These are phyloP conservation scores for Metrosideros polymorpha DNA, from an alignment of 441 rosid species.

Conservation along the genomic window DNA sequence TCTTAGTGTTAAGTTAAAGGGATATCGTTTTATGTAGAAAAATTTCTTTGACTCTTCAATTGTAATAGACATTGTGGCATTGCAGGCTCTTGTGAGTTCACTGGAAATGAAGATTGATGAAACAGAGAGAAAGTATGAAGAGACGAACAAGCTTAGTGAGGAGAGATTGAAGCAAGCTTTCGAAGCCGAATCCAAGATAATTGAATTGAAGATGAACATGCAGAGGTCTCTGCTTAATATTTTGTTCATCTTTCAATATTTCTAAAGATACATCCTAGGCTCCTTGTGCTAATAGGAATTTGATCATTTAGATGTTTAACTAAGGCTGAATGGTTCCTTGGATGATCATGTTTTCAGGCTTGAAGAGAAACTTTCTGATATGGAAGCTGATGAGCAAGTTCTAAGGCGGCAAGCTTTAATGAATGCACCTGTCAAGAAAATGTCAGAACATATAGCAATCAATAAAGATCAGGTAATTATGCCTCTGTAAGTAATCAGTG, in stretches of 20 bases:
- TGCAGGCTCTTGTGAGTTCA: slow-evolving; percentile 66
- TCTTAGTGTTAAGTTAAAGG: not conserved
- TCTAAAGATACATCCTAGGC: not conserved
- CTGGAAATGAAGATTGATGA: slow-evolving; percentile 75
- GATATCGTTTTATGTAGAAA: not conserved
- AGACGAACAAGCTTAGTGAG: slow-evolving; percentile 71
- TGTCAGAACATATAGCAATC: slow-evolving; percentile 36
- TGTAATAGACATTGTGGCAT: not conserved
- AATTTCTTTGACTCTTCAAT: not conserved
- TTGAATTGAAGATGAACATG: slow-evolving; percentile 74
- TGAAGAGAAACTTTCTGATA: slow-evolving; percentile 74
- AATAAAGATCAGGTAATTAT: slow-evolving; percentile 36
- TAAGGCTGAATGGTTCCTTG: not conserved
- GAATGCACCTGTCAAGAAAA: slow-evolving; percentile 30
- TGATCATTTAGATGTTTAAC: not conserved
- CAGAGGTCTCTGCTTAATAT: slow-evolving; percentile 48
- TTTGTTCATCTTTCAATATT: not conserved
- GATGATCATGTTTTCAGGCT: slow-evolving; percentile 38
- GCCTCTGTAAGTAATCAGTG: not conserved
- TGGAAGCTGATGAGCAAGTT: slow-evolving; percentile 64
- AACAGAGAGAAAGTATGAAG: slow-evolving; percentile 76
- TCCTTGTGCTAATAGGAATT: not conserved
- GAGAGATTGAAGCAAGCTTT: slow-evolving; percentile 63
- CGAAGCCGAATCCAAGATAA: slow-evolving; percentile 76
- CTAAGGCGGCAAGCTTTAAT: slow-evolving; percentile 49